These are phyloP conservation scores for Gautieria morchelliformis DNA, from an alignment of 768 basidiomycete genomes.

Conservation along the genomic window DNA sequence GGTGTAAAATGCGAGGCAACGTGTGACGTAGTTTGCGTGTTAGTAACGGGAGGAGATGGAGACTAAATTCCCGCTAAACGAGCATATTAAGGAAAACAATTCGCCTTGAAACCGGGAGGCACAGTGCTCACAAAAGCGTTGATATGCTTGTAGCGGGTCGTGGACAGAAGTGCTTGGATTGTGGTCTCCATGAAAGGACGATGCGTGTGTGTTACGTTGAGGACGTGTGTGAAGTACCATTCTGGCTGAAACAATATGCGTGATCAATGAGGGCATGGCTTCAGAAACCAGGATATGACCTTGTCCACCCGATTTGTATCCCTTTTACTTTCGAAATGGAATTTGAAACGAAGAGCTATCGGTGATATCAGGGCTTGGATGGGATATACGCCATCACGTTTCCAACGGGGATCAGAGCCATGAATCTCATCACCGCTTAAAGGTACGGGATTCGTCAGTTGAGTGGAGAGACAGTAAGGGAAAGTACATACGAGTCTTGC, in stretches of 20 bases:
- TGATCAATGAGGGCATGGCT: not conserved
- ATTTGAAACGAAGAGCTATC: conserved; percentile 81
- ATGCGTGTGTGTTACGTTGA: conserved; percentile 83
- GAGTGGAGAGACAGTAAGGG: not conserved
- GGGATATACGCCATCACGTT: conserved; percentile 61
- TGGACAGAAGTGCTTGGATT: conserved; percentile 58
- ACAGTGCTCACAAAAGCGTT: conserved; percentile 60
- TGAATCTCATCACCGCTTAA: conserved; percentile 46
- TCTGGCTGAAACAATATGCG: conserved; percentile 54
- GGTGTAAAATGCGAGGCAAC: conserved; percentile 60
- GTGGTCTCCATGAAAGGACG: conserved; percentile 66
- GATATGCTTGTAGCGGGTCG: conserved; percentile 52
- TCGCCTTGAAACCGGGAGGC: not conserved
- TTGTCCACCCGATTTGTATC: conserved; percentile 91
- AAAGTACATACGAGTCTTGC: conserved; percentile 60
- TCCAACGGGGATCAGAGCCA: conserved; percentile 16
- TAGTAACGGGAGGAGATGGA: conserved; percentile 68
- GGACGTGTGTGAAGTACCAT: conserved; percentile 91
- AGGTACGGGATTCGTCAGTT: not conserved
- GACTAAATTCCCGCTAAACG: conserved; percentile 70
- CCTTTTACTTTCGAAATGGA: conserved; percentile 83
- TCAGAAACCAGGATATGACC: conserved; percentile 30
- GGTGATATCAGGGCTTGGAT: conserved; percentile 78
- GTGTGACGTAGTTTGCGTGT: conserved; percentile 67
- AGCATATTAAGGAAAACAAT: not conserved